phyloP scores from a whole-genome alignment of 257 asterid genomes.

The Solanum bulbocastanum region DNA sequence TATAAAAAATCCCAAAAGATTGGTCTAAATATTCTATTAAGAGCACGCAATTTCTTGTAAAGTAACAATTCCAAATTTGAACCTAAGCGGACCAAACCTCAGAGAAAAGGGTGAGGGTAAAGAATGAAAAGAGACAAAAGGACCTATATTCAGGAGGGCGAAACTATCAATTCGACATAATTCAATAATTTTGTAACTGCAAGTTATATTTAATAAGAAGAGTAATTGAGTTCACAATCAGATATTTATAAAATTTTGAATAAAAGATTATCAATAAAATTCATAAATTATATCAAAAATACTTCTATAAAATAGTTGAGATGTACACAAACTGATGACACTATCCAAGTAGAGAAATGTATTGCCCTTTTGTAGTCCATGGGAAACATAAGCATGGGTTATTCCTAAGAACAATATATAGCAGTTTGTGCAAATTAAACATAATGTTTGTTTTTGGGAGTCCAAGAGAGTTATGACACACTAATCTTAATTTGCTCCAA shows the following conservation, averaged over 20 bases:
- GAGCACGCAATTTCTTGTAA: not conserved
- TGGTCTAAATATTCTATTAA: not conserved
- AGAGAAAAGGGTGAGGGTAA: not conserved
- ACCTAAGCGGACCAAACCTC: not conserved
- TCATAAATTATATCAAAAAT: not conserved
- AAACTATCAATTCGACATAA: not conserved
- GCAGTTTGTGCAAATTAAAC: constrained; percentile 17
- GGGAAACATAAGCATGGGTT: not conserved
- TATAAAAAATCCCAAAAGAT: not conserved
- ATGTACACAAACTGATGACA: not conserved
- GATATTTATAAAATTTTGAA: not conserved
- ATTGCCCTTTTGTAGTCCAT: not conserved
- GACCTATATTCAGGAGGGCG: not conserved
- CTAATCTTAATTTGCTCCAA: constrained; percentile 7
- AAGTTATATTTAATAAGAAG: not conserved
- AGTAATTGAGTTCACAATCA: not conserved
- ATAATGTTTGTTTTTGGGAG: constrained; percentile 10
- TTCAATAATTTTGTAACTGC: not conserved
- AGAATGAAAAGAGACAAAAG: not conserved
- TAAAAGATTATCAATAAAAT: no score
- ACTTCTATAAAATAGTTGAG: not conserved
- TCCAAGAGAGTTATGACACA: constrained; percentile 11
- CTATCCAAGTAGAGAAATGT: not conserved
- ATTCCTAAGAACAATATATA: not conserved
- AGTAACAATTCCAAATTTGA: not conserved